phyloP scores from a whole-genome alignment of 2,329 filamentous ascomycete species.

The Domatiomyces catenatus region DNA sequence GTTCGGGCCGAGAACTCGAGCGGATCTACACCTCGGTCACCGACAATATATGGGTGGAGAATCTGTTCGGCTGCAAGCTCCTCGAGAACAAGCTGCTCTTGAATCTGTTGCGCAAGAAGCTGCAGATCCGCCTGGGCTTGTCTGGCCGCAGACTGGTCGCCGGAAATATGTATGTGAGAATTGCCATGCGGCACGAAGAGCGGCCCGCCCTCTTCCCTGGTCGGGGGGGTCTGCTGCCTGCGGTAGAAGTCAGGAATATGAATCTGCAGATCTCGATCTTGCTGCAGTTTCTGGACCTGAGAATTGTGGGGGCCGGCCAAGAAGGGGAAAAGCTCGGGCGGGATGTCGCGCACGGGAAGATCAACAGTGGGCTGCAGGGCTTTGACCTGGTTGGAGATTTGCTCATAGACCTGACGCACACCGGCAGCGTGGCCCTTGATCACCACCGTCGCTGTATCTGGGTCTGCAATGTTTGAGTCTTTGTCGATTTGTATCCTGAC shows the following conservation, averaged over 20 bases:
- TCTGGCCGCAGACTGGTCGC: slow-evolving; percentile 70
- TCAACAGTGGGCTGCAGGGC: slow-evolving; percentile 72
- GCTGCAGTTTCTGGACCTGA: slow-evolving; percentile 51
- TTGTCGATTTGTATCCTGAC: slow-evolving; percentile 83
- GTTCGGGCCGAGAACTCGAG: slow-evolving; percentile 83
- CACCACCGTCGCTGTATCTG: slow-evolving; percentile 54
- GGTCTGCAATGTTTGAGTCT: slow-evolving; percentile 63
- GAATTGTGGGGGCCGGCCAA: slow-evolving; percentile 66
- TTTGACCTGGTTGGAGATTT: slow-evolving; percentile 74
- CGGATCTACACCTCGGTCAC: slow-evolving; percentile 60
- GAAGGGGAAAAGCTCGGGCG: slow-evolving; percentile 89
- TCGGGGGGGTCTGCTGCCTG: slow-evolving; percentile 50
- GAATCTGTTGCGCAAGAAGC: slow-evolving; percentile 58
- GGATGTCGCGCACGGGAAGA: slow-evolving; percentile 67
- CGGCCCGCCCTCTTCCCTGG: slow-evolving; percentile 48
- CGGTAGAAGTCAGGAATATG: slow-evolving; percentile 69
- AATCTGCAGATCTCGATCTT: slow-evolving; percentile 60
- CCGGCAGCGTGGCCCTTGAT: slow-evolving; percentile 87
- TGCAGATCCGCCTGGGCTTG: slow-evolving; percentile 69
- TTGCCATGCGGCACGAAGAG: slow-evolving; percentile 57
- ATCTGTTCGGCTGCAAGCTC: slow-evolving; percentile 71
- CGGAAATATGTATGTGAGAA: slow-evolving; percentile 68
- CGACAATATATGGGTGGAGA: slow-evolving; percentile 88
- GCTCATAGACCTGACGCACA: slow-evolving; percentile 64
- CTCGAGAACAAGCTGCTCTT: slow-evolving; percentile 58